These are phyloP conservation scores for Mycena albidolilacea DNA, from an alignment of 768 basidiomycete genomes.

Conservation along the genomic window DNA sequence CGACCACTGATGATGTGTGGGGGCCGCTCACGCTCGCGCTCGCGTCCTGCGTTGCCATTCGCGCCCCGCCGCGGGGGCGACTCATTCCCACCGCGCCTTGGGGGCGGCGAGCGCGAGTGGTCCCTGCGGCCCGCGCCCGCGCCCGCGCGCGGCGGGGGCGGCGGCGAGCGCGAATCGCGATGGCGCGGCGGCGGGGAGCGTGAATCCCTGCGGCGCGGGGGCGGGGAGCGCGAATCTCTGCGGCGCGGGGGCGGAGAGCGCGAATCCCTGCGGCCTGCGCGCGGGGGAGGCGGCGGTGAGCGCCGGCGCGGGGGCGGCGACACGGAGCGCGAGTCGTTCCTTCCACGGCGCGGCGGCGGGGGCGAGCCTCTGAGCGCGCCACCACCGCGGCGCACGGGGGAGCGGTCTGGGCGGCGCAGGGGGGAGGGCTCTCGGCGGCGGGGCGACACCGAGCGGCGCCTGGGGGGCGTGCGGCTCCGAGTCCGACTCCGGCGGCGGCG, in stretches of 20 bases:
- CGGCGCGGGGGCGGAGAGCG: constrained; percentile 27
- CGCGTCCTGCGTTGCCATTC: not conserved
- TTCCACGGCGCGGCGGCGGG: constrained; percentile 46
- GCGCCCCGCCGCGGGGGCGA: constrained; percentile 18
- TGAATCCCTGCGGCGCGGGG: constrained; percentile 15
- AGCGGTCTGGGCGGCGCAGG: constrained; percentile 40
- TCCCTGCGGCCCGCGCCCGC: too few relatives aligned
- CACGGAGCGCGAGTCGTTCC: constrained; percentile 40
- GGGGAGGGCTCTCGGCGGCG: constrained; percentile 43
- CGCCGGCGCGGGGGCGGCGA: constrained; percentile 23
- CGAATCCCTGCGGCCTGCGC: constrained; percentile 29
- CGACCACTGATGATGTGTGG: constrained; percentile 1
- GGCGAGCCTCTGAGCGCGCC: constrained; percentile 38
- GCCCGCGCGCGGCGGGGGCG: too few relatives aligned
- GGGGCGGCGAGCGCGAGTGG: constrained; percentile 1
- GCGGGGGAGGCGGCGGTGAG: not conserved
- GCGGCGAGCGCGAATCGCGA: constrained; percentile 9
- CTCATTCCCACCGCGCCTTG: constrained; percentile 2
- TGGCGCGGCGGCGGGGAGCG: constrained; percentile 21
- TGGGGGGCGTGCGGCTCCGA: constrained; percentile 13
- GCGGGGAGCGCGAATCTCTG: constrained; percentile 39
- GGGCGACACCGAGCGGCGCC: constrained; percentile 26
- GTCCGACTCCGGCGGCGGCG: constrained; percentile 30
- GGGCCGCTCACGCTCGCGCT: constrained; percentile 1
- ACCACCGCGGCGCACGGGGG: constrained; percentile 28